phyloP scores from a whole-genome alignment of 2,329 filamentous ascomycete genomes.

The Exophiala bonariae region DNA sequence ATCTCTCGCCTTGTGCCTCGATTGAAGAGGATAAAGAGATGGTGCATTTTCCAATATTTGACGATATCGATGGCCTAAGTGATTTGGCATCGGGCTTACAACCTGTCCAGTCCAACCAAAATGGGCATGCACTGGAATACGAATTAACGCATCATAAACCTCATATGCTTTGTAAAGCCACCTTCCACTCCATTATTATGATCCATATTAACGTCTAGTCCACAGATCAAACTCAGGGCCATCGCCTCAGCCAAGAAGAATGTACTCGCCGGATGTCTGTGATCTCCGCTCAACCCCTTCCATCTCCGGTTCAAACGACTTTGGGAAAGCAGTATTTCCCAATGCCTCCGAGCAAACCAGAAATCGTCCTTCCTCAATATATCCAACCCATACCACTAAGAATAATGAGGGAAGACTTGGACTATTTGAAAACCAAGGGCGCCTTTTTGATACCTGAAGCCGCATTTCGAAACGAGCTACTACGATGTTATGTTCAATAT shows the following conservation, averaged over 20 bases:
- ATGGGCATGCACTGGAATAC: conserved; percentile 41
- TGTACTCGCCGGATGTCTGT: conserved; percentile 48
- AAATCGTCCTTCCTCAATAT: conserved; percentile 61
- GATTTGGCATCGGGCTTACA: conserved; percentile 13
- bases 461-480: conserved; percentile 73
- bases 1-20: conserved; percentile 25
- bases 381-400: conserved; percentile 76
- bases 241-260: conserved; percentile 44
- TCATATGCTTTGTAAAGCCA: conserved; percentile 61
- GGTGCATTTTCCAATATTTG: conserved; percentile 30
- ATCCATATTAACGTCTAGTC: conserved; percentile 10
- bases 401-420: conserved; percentile 77
- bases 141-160: conserved; percentile 57
- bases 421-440: conserved; percentile 80
- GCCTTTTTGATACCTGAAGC: conserved; percentile 73
- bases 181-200: not conserved
- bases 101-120: conserved; percentile 1
- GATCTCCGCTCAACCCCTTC: conserved; percentile 38
- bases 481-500: conserved; percentile 82
- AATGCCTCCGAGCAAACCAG: conserved; percentile 49
- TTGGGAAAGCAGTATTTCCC: conserved; percentile 37
- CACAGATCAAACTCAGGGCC: conserved; percentile 51
- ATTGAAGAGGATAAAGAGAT: conserved; percentile 24
- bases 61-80: conserved; percentile 28
- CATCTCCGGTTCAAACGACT: conserved; percentile 37